Conservation (phyloP, 2,329 filamentous ascomycete species). For the Talaromyces rugulosus region DNA sequence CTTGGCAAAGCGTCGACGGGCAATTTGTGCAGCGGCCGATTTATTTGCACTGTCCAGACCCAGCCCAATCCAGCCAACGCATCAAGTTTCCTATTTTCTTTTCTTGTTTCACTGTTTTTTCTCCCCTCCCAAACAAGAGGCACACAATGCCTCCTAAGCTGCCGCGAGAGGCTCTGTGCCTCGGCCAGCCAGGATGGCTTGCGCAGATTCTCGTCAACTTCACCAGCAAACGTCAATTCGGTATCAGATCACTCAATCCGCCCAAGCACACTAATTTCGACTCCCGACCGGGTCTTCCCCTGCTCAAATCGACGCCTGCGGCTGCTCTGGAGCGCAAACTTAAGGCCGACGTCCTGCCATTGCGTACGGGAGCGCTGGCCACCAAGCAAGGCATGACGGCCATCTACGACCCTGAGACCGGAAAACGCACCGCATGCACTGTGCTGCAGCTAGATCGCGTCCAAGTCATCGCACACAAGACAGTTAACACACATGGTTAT, state of each 20-base stretch:
- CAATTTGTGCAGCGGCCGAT: not conserved
- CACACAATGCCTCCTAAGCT: slow-evolving; percentile 12
- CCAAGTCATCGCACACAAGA: slow-evolving; percentile 85
- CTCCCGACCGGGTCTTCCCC: slow-evolving; percentile 44
- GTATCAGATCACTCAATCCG: slow-evolving; percentile 57
- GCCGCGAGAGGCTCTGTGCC: slow-evolving; percentile 25
- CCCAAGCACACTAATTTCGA: slow-evolving; percentile 52
- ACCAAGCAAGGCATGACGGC: slow-evolving; percentile 96
- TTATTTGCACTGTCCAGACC: not conserved
- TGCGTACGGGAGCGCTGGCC: slow-evolving; percentile 76
- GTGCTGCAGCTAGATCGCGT: slow-evolving; percentile 91
- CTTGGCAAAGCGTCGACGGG: not conserved
- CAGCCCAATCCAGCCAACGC: not conserved
- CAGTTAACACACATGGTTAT: slow-evolving; percentile 75
- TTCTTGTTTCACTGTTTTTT: not conserved
- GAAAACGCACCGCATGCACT: slow-evolving; percentile 77
- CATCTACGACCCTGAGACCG: slow-evolving; percentile 71
- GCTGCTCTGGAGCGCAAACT: slow-evolving; percentile 59
- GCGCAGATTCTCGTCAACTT: slow-evolving; percentile 21
- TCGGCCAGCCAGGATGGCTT: slow-evolving; percentile 22
- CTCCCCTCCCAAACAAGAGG: not conserved
- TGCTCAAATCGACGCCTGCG: slow-evolving; percentile 53
- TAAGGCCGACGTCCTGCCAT: slow-evolving; percentile 49
- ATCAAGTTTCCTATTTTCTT: not conserved
- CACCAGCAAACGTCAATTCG: slow-evolving; percentile 36